These are phyloP conservation scores for Mallotus nudiflorus DNA, from an alignment of 345 rosid species.

Conservation along the genomic window DNA sequence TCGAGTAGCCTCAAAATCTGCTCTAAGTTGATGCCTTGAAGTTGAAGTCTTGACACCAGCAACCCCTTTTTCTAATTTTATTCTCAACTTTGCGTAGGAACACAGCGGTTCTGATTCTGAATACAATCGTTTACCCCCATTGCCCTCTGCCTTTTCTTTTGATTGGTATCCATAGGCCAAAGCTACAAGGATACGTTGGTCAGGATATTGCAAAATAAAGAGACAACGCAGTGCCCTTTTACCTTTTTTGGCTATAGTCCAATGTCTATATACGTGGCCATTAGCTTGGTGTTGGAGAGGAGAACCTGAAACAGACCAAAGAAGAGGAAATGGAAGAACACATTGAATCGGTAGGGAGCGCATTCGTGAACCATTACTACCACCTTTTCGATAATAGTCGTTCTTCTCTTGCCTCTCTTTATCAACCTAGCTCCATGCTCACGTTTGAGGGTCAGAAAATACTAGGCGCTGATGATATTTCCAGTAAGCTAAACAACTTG, in stretches of 20 bases:
- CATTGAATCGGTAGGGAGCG: conserved; percentile 61
- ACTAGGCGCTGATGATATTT: conserved; percentile 54
- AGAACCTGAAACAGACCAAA: conserved; percentile 1
- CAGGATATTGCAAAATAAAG: neutral
- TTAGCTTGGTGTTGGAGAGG: neutral
- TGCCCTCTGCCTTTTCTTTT: neutral
- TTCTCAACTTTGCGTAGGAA: conserved; percentile 46
- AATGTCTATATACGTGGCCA: conserved; percentile 12
- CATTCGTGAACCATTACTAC: conserved; percentile 79
- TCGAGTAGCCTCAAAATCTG: neutral
- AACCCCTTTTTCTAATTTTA: conserved; percentile 4
- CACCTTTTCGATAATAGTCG: conserved; percentile 68
- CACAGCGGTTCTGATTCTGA: conserved; percentile 45
- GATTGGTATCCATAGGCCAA: neutral
- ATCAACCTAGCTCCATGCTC: conserved; percentile 68
- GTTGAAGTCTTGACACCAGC: neutral
- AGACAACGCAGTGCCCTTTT: conserved; percentile 16
- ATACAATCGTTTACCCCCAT: too few relatives aligned
- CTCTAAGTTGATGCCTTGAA: conserved; percentile 4
- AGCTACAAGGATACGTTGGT: conserved; percentile 27
- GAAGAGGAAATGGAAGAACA: conserved; percentile 50
- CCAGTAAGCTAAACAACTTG: conserved; percentile 55
- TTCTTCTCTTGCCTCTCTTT: conserved; percentile 49
- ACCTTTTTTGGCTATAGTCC: conserved; percentile 3
- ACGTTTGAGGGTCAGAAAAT: conserved; percentile 75